phyloP scores from a whole-genome alignment of 192 early-diverging fungal genomes.

The Umbelopsis vinacea region DNA sequence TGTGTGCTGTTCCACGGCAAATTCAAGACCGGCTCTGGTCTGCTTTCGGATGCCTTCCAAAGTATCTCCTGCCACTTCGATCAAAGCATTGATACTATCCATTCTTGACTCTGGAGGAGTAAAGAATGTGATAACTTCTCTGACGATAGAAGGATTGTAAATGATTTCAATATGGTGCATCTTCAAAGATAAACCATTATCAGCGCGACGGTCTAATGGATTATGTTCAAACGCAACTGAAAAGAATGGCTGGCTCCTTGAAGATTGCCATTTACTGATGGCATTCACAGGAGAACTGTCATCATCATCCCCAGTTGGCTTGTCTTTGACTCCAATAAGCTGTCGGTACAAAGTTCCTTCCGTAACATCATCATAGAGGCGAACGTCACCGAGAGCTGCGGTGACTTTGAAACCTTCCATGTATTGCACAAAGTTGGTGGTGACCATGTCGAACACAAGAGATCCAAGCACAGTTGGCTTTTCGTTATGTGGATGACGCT shows the following conservation, averaged over 20 bases:
- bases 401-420: slow-evolving; percentile 57
- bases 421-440: slow-evolving; percentile 58
- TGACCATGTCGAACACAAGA: slow-evolving; percentile 68
- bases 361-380: slow-evolving; percentile 65
- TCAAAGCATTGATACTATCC: slow-evolving; percentile 76
- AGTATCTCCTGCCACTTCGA: slow-evolving; percentile 81
- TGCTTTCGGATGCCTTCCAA: slow-evolving; percentile 87
- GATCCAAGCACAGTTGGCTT: slow-evolving; percentile 55
- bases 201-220: slow-evolving; percentile 88
- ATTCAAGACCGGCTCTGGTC: slow-evolving; percentile 82
- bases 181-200: slow-evolving; percentile 80
- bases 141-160: slow-evolving; percentile 80
- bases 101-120: slow-evolving; percentile 75
- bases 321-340: slow-evolving; percentile 59
- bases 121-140: slow-evolving; percentile 81
- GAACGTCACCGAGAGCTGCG: slow-evolving; percentile 65
- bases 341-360: slow-evolving; percentile 57
- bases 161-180: slow-evolving; percentile 92
- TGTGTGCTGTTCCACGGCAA: slow-evolving; percentile 86
- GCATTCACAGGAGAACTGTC: background rate
- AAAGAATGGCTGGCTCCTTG: slow-evolving; percentile 66
- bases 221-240: slow-evolving; percentile 79
- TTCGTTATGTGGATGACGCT: slow-evolving; percentile 52
- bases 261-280: slow-evolving; percentile 13
- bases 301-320: slow-evolving; percentile 23